These are phyloP conservation scores for Termitomyces sp. DNA, from an alignment of 768 basidiomycete genomes.

Conservation along the genomic window DNA sequence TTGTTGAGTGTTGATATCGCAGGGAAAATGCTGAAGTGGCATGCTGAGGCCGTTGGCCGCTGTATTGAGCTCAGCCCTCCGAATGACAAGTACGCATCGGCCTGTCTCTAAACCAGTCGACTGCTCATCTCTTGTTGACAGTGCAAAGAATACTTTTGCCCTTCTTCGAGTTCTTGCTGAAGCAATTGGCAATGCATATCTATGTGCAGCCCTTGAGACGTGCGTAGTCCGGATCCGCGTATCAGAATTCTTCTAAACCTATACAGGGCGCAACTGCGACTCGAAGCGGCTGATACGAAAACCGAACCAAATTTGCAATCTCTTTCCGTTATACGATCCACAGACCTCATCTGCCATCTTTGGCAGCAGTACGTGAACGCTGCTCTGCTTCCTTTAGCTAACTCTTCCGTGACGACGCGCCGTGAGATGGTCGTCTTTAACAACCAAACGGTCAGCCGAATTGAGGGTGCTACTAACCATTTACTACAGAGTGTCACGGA, in stretches of 20 bases:
- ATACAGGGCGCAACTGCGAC: conserved; percentile 58
- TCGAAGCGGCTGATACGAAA: conserved; percentile 73
- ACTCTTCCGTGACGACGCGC: conserved; percentile 78
- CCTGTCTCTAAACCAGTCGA: background rate
- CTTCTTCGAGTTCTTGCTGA: conserved; percentile 84
- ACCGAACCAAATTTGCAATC: conserved; percentile 74
- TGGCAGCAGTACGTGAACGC: conserved; percentile 97
- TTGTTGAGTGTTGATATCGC: conserved; percentile 67
- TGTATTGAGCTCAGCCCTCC: conserved; percentile 84
- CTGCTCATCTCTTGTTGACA: conserved; percentile 23
- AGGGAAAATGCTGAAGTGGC: conserved; percentile 94
- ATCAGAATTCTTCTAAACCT: conserved; percentile 3
- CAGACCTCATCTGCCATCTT: conserved; percentile 88
- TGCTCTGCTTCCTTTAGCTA: conserved; percentile 83
- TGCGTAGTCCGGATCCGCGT: conserved; percentile 31
- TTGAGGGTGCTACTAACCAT: conserved; percentile 79
- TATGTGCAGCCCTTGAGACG: conserved; percentile 93
- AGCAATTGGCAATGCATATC: conserved; percentile 74
- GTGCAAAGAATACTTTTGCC: conserved; percentile 85
- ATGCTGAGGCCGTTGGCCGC: conserved; percentile 93
- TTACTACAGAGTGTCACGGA: conserved; percentile 81
- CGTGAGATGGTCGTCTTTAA: conserved; percentile 94
- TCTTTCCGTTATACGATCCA: conserved; percentile 57
- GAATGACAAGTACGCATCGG: conserved; percentile 72
- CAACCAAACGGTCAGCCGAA: conserved; percentile 76